Percentiles rank a stretch among this genome's conserved stretches.
Conservation (phyloP, 1,284 basidiomycete genomes). For the Neonothopanus nambi region DNA sequence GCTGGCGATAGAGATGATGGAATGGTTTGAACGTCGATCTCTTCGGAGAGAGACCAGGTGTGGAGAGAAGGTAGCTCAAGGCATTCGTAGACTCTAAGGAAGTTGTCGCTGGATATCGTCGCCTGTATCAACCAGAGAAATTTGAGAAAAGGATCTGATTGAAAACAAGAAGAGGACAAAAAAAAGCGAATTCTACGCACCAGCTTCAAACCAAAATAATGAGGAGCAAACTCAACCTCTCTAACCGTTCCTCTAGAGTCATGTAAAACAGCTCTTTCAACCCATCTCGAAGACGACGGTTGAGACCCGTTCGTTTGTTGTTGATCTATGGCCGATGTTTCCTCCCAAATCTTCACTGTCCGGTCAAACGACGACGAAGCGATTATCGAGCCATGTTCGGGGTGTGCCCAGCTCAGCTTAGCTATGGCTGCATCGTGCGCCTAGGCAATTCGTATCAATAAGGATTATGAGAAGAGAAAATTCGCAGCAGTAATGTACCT, state of each 20-base stretch:
- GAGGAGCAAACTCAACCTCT: conserved; percentile 82
- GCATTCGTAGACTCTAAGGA: conserved; percentile 88
- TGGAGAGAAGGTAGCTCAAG: conserved; percentile 78
- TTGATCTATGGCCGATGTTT: conserved; percentile 38
- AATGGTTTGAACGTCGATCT: conserved; percentile 72
- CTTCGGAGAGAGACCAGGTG: conserved; percentile 79
- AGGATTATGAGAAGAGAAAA: background rate
- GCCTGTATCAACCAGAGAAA: no score
- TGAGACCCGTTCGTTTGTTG: conserved; percentile 33
- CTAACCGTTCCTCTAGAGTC: conserved; percentile 87
- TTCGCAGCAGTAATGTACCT: conserved; percentile 47
- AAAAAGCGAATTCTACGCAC: conserved; percentile 43
- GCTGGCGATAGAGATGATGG: conserved; percentile 46
- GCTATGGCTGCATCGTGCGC: conserved; percentile 88
- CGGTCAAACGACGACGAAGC: conserved; percentile 87
- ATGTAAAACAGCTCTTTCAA: conserved; percentile 71
- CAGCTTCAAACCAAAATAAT: conserved; percentile 83
- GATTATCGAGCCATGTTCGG: conserved; percentile 83
- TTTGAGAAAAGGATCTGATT: background rate
- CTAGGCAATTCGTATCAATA: conserved; percentile 38
- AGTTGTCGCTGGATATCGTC: conserved; percentile 83
- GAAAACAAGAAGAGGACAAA: background rate
- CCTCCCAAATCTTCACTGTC: conserved; percentile 90
- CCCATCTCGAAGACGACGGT: conserved; percentile 59
- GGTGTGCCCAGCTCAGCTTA: conserved; percentile 86